Base-by-base conservation (phyloP, 371 early-diverging fungal genomes). In the Mucor irregularis region DNA sequence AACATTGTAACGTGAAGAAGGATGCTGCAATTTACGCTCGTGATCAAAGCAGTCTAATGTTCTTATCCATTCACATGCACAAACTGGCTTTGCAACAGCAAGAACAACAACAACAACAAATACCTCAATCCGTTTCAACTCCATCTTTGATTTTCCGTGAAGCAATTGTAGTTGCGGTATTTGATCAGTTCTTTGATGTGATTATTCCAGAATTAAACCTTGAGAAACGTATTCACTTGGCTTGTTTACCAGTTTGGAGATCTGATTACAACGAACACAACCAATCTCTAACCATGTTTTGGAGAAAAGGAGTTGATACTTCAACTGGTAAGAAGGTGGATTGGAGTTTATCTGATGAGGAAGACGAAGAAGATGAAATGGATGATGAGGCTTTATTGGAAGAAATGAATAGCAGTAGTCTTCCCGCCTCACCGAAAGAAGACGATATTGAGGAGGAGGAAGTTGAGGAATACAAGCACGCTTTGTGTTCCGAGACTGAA, bases 1-100 rank as follows among this genome's bases (percentile, higher is more conserved):
- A 80, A 34, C 84, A 78, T 21, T 91, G 91, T 74, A 91, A 93
- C 46, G 67, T 76, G n/a, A 80, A 84, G 46, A 95, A 94, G 68
- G 80, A 83, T 29, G 78, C 80, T 0, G 71, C 85, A 7, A 78
- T 86, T 46, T 74, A 67, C 49, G 93, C 93, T 0, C 84, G 89
- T 60, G 88, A 90, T 25, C 88, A 90, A 40, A 84, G 86, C 46
- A 74, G 74, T 31, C 52, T 78, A 5, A 68, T 93, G 10, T 91
- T 77, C 61, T 69, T 90, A 29, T 73, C 80, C 10, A 73, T 73
- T 48, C 66, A 82, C 19, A 50, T 61, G 49, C 11, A 52, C 8
- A 47, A 52, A 17, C 26, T 57, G 39, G 25, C 40, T n/a, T n/a
- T n/a, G n/a, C n/a, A n/a, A n/a, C n/a, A n/a, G n/a, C n/a, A n/a